Evolutionary conservation across 805 yeast genomes (phyloP), one percentile per base, ranked within the genome.

Genomic region (Yamadazyma sp.): DNA sequence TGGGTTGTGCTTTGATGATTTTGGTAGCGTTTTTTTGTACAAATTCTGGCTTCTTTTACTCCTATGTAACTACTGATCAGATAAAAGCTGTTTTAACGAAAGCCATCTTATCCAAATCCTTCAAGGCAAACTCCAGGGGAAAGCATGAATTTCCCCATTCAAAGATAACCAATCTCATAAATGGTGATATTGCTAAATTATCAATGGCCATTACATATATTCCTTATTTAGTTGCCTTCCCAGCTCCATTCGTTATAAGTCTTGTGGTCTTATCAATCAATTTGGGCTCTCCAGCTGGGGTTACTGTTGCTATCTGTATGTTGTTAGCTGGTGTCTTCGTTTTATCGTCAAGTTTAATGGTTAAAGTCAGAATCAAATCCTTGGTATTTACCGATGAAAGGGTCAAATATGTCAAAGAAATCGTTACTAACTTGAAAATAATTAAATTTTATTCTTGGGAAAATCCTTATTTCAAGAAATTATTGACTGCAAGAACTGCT

Each of bases 401-500:
- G 50, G 86, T 89, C 15, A 70, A 76, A 28, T 67, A 75, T 30
- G 78, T 87, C 56, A 81, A 85, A 44, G 97, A 89, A 58, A 75
- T 87, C 22, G 64, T 89, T 42, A 78, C 73, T 50, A 78, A 82
- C 45, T 73, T 89, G 71, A 86, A 83, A 52, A 71, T 81, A 55
- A 84, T 89, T 56, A 89, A 89, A 62, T 83, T 75, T 55, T 89
- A 87, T 56, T 85, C 94, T 1, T 89, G 96, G 96, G 97, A 89
- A 60, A 67, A 67, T 20, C 86, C 96, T 0, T 89, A 86, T 54
- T 68, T 70, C 35, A 55, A 69, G 7, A 60, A 70, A 33, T 70
- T 88, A 20, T 52, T 75, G 11, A 66, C 64, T 10, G 64, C 76
- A 18, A 75, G 97, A 54, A 47, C 52, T 0, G 48, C 61, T 13